Evolutionary conservation across 2,329 filamentous ascomycete species (phyloP), one percentile per base, ranked within the genome.

Genomic region (Ophiosphaerella herpotricha): DNA sequence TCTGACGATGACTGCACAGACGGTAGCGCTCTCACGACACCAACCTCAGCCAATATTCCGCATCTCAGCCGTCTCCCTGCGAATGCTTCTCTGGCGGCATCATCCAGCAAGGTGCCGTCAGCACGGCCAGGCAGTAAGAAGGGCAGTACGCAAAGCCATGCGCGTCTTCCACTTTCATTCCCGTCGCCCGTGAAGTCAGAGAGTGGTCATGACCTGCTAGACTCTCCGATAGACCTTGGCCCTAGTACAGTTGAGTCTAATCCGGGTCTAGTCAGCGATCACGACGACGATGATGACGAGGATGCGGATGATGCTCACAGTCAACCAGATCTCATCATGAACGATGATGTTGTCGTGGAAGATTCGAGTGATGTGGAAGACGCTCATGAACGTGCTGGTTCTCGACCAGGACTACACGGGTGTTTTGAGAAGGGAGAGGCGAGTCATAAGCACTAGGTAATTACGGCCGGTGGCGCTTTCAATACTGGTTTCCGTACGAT

Each of bases 251-350:
- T 75, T 46, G 77, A 80, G 61, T 78, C 75, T 59, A 78, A 77
- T 43, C 78, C 78, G 13, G 78, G 78, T 21, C 64, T 80, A 52
- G 76, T 80, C 32, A 78, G 75, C 57, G 78, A 80, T 54, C 76
- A 78, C 60, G 78, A 80, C 48, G 78, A 77, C 26, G 75, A 80
- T 48, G 77, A 78, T 45, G 75, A 78, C 35, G 74, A 75, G 40
- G 72, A 74, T 37, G 71, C 65, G 21, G 67, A 73, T 40, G 70
- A 73, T 50, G 63, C 70, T 37, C 66, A 63, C 40, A 71, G 68
- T 53, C 70, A 71, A 34, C 66, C 61, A 9, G 72, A 74, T 46
- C 58, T 69, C 34, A 60, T 67, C 34, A 65, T 73, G 53, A 58
- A 66, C 46, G 69, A 73, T 43, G 67, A 70, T 54, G 71, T 74